Base-by-base conservation (phyloP, 345 rosid species). In the Citrus glauca region DNA sequence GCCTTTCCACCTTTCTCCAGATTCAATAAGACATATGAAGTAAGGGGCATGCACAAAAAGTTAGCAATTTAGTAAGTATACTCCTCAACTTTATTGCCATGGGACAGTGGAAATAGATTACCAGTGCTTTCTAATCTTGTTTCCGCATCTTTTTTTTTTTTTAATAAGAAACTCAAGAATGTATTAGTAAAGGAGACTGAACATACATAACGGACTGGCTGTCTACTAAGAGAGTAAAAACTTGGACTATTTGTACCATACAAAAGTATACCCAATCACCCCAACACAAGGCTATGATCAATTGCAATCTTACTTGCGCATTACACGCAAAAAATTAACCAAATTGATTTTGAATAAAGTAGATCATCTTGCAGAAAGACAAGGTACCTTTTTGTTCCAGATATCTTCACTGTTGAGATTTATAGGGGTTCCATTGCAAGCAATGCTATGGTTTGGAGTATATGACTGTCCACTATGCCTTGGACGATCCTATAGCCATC, bases 391-490 rank as follows among this genome's bases (percentile, higher is more conserved):
- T 40, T 40, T 11, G 13, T 40, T 8, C 45, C 2, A 3, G 45
- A 40, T 40, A 40, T 40, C 45, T 40, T 40, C 11, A 62, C 94
- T 93, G 78, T 93, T 82, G 20, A 93, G 94, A 82, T 91, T 91
- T 82, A 89, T 79, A 0, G 98, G 98, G 96, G 93, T 78, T 90
- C 96, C 94, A 91, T 93, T 71, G 98, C 87, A 84, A 93, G 93
- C 78, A 93, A 85, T 65, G 93, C 91, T 60, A 90, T 80, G 60
- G 91, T 90, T 87, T 91, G 96, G 76, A 91, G 87, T 72, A 91
- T 80, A 83, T 93, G 98, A 79, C 90, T 90, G 45, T 89, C 92
- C 70, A 91, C 91, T 62, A 93, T 82, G 82, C 90, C 96, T 27
- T 86, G 91, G 70, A 91, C 84, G 77, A 93, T 88, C 72, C 96